Evolutionary conservation across 805 yeast genomes (phyloP).

Genomic region (Candida vaughaniae): DNA sequence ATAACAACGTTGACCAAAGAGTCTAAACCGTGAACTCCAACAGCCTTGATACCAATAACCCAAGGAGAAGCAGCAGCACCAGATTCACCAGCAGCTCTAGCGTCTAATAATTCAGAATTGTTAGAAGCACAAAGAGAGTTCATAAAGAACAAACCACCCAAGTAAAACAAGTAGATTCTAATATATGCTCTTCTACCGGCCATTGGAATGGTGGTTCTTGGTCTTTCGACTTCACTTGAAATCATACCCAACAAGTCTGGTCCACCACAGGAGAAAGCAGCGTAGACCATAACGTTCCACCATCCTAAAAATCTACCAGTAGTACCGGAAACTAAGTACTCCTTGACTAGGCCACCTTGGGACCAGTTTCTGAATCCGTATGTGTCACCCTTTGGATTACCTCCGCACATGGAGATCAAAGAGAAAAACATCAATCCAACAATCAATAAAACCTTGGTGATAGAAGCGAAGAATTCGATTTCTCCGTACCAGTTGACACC

Average conservation of each 20-base stretch:
- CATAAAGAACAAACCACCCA: slow-evolving; percentile 40
- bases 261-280: slow-evolving; percentile 38
- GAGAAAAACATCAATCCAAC: slow-evolving; percentile 34
- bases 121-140: slow-evolving; percentile 32
- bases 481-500: slow-evolving; percentile 45
- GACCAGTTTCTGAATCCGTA: slow-evolving; percentile 36
- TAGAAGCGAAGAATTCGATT: slow-evolving; percentile 34
- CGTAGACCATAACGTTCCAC: slow-evolving; percentile 32
- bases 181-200: slow-evolving; percentile 36
- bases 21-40: slow-evolving; percentile 36
- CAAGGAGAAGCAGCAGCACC: slow-evolving; percentile 43
- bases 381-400: slow-evolving; percentile 33
- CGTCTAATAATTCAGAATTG: slow-evolving; percentile 28
- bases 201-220: slow-evolving; percentile 31
- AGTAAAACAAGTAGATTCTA: slow-evolving; percentile 33
- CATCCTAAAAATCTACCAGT: slow-evolving; percentile 36
- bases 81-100: slow-evolving; percentile 21
- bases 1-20: slow-evolving; percentile 34
- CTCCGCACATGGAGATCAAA: slow-evolving; percentile 38
- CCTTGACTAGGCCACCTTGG: slow-evolving; percentile 32
- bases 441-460: slow-evolving; percentile 32
- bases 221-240: slow-evolving; percentile 45
- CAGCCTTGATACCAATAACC: slow-evolving; percentile 35
- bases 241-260: slow-evolving; percentile 33
- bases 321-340: slow-evolving; percentile 24